Evolutionary conservation across 139 green algal species (phyloP).

Genomic region (Coelastrella sp.): DNA sequence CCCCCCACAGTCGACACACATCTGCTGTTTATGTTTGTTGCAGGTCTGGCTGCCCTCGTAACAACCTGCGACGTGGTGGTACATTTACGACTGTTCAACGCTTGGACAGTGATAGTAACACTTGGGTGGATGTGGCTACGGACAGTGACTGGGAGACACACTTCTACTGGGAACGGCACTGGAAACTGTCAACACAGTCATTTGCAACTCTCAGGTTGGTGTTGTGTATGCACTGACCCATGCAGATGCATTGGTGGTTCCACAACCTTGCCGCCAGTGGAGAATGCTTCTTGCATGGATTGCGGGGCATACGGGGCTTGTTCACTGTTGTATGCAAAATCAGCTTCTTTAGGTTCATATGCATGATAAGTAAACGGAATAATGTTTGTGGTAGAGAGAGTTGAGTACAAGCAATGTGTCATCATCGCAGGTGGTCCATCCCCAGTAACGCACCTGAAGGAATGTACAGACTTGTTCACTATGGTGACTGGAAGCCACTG

Average conservation of each 20-base stretch:
- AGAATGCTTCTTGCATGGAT: too few species aligned
- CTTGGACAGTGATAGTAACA: background rate
- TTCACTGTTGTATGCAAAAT: too few species aligned
- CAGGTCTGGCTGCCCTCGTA: constrained; percentile 66
- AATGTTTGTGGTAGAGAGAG: too few species aligned
- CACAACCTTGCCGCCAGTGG: too few species aligned
- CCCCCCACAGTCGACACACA: background rate
- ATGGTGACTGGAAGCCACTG: constrained; percentile 1
- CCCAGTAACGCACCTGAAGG: background rate
- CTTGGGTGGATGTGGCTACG: constrained; percentile 67
- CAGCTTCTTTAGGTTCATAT: too few species aligned
- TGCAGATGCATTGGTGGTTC: too few species aligned
- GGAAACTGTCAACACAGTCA: constrained; percentile 40
- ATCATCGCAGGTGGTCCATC: constrained; percentile 2
- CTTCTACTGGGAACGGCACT: constrained; percentile 68
- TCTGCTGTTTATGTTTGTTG: background rate
- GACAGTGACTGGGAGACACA: constrained; percentile 79
- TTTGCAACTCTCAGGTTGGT: constrained; percentile 31
- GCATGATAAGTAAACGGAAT: too few species aligned
- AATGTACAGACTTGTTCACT: constrained; percentile 7
- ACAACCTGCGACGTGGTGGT: constrained; percentile 74
- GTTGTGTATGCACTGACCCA: too few species aligned
- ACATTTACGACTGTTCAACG: constrained; percentile 71
- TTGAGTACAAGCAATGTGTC: background rate
- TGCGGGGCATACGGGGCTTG: too few species aligned